Evolutionary conservation across 108 stramenopile species (phyloP).

Genomic region (Stephanodiscus minutulus): DNA sequence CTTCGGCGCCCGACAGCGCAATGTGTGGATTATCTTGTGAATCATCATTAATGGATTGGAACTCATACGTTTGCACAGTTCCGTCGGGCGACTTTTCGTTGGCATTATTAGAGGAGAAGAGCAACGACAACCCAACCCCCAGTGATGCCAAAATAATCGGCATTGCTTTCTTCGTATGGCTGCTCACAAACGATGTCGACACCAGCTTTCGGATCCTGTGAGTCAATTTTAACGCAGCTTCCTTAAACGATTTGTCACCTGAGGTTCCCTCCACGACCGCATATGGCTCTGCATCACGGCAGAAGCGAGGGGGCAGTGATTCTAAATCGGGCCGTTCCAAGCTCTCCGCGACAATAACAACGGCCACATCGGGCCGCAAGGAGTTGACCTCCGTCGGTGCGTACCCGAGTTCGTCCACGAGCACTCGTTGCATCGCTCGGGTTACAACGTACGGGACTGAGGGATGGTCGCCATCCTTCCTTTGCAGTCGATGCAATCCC

Average conservation of each 20-base stretch:
- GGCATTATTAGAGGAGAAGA: neutral
- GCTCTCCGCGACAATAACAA: conserved; percentile 14
- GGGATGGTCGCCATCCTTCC: conserved; percentile 23
- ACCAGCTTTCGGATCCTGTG: neutral
- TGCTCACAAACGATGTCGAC: neutral
- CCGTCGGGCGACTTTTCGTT: neutral
- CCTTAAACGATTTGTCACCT: conserved; percentile 1
- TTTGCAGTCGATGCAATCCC: conserved; percentile 21
- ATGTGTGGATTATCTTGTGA: neutral
- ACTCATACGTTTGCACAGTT: neutral
- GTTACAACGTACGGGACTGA: conserved; percentile 35
- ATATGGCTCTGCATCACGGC: conserved; percentile 4
- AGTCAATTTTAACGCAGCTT: neutral
- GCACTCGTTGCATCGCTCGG: conserved; percentile 22
- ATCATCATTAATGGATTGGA: neutral
- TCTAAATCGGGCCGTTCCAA: conserved; percentile 10
- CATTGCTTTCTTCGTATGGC: neutral
- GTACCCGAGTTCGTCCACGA: conserved; percentile 35
- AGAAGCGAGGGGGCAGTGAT: conserved; percentile 13
- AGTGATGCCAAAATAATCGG: conserved; percentile 9
- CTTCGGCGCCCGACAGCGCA: neutral
- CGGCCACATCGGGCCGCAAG: conserved; percentile 38
- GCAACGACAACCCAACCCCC: conserved; percentile 4
- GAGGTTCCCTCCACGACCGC: neutral
- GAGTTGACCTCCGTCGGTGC: conserved; percentile 11